phyloP scores from a whole-genome alignment of 805 yeast genomes.

The Gaillardinia entomophila region DNA sequence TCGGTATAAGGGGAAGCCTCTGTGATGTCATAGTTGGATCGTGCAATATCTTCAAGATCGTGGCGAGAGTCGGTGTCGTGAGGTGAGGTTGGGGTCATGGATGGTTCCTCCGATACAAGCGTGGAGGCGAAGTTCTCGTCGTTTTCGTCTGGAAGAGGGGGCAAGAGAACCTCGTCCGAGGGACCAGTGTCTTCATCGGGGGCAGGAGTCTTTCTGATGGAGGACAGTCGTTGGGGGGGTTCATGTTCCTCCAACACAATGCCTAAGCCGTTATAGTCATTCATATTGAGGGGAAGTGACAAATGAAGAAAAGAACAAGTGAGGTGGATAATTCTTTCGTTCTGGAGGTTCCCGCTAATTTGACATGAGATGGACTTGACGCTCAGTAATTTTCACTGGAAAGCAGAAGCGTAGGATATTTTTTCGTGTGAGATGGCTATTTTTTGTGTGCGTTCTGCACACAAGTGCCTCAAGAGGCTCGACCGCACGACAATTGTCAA shows the following conservation, averaged over 20 bases:
- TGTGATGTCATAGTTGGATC: too few species aligned
- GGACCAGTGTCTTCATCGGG: slow-evolving; percentile 4
- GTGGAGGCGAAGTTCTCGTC: slow-evolving; percentile 1
- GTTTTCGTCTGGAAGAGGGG: slow-evolving; percentile 15
- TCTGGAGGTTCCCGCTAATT: too few species aligned
- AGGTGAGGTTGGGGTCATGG: slow-evolving; percentile 1
- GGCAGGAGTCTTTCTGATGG: background rate
- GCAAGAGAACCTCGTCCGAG: slow-evolving; percentile 14
- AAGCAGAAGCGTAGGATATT: too few species aligned
- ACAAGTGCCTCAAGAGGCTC: too few species aligned
- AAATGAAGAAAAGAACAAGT: background rate
- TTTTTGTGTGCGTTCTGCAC: too few species aligned
- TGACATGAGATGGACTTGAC: too few species aligned
- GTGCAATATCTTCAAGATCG: too few species aligned
- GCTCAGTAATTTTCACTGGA: too few species aligned
- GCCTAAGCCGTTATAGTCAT: slow-evolving; percentile 13
- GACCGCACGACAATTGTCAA: too few species aligned
- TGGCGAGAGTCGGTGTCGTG: slow-evolving; percentile 1
- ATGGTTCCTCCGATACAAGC: slow-evolving; percentile 2
- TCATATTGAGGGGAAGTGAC: too few species aligned
- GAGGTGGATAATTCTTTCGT: too few species aligned
- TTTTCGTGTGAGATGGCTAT: too few species aligned
- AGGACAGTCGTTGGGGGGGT: slow-evolving; percentile 5
- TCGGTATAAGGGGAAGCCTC: slow-evolving; percentile 4
- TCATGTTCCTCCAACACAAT: slow-evolving; percentile 12